These are phyloP conservation scores for Neofusicoccum parvum DNA, from an alignment of 2,329 filamentous ascomycete species.

Conservation along the genomic window DNA sequence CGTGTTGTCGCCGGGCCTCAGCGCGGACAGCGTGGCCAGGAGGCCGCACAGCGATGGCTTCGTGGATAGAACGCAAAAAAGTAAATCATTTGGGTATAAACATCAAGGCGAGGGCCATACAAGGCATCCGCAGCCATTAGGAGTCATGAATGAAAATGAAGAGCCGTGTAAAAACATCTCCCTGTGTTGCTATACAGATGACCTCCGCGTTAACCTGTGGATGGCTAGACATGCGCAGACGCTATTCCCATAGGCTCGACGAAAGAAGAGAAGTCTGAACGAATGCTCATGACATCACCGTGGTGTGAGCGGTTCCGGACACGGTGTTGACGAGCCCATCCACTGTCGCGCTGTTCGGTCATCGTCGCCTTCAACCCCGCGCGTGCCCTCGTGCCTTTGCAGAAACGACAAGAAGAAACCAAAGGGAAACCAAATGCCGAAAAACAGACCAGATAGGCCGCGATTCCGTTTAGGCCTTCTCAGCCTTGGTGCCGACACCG, in stretches of 20 bases:
- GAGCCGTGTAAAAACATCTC: background rate
- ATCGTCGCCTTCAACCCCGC: background rate
- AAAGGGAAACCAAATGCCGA: background rate
- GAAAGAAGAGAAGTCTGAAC: constrained; percentile 4
- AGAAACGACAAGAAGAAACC: background rate
- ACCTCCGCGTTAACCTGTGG: constrained; percentile 9
- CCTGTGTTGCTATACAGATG: constrained; percentile 12
- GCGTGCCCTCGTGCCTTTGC: background rate
- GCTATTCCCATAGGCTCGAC: background rate
- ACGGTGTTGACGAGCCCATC: constrained; percentile 1
- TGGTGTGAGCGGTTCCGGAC: background rate
- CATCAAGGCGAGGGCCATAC: background rate
- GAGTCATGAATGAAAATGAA: background rate
- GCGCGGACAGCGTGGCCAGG: background rate
- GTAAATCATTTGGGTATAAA: constrained; percentile 17
- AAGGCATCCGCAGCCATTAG: constrained; percentile 6
- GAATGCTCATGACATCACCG: constrained; percentile 1
- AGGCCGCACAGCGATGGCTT: background rate
- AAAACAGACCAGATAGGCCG: background rate
- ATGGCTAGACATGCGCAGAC: constrained; percentile 12
- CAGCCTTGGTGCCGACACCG: constrained; percentile 38
- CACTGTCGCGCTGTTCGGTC: background rate
- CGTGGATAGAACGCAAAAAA: background rate
- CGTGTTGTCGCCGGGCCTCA: background rate
- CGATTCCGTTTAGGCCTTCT: constrained; percentile 28